phyloP scores from a whole-genome alignment of 805 yeast genomes.

The Barnettozyma vustinii region DNA sequence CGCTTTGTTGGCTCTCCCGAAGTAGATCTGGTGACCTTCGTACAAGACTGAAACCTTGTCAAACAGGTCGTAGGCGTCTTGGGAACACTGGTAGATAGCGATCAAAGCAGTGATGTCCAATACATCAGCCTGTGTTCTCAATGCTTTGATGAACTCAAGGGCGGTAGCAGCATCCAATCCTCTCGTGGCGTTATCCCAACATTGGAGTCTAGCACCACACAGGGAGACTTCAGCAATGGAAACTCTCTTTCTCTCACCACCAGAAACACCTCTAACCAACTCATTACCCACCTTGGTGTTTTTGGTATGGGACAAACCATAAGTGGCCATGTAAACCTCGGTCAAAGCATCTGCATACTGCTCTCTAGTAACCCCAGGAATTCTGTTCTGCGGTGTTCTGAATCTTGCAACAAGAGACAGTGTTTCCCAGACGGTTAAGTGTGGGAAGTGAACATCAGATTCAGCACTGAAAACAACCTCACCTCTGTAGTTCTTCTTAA shows the following conservation, averaged over 20 bases:
- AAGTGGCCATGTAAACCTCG: conserved; percentile 48
- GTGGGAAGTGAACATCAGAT: conserved; percentile 57
- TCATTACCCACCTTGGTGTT: conserved; percentile 66
- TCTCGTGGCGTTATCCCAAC: conserved; percentile 60
- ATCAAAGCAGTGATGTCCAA: conserved; percentile 48
- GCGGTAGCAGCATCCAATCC: conserved; percentile 63
- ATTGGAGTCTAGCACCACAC: conserved; percentile 43
- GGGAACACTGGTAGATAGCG: conserved; percentile 56
- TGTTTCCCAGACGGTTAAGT: conserved; percentile 55
- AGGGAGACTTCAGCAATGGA: conserved; percentile 59
- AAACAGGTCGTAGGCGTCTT: conserved; percentile 48
- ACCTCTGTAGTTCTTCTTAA: conserved; percentile 47
- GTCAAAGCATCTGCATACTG: conserved; percentile 43
- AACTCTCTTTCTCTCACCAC: conserved; percentile 73
- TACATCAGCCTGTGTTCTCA: conserved; percentile 45
- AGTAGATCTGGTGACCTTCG: conserved; percentile 52
- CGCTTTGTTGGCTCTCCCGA: conserved; percentile 42
- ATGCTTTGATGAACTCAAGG: conserved; percentile 48
- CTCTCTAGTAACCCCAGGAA: conserved; percentile 46
- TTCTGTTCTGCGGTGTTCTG: conserved; percentile 53
- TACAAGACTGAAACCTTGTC: conserved; percentile 49
- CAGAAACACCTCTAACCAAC: conserved; percentile 64
- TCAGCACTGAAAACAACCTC: conserved; percentile 63
- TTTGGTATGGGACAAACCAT: conserved; percentile 48
- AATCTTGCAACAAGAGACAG: conserved; percentile 47